Evolutionary conservation across 345 rosid genomes (phyloP).

Genomic region (Salix udensis): DNA sequence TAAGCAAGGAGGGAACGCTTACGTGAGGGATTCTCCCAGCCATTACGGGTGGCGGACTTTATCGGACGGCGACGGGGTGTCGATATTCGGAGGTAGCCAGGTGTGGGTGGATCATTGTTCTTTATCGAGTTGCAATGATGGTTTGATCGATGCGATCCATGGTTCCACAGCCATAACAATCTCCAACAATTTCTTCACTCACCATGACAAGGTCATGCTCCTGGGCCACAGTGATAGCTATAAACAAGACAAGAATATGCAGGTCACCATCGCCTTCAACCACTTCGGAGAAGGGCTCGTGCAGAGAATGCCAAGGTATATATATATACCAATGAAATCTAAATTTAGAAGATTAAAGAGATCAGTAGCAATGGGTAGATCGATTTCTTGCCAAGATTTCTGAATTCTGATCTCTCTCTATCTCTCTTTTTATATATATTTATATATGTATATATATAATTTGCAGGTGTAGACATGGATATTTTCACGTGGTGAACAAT

Average conservation of each 20-base stretch:
- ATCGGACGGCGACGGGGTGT: slow-evolving; percentile 31
- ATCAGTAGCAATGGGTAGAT: not conserved
- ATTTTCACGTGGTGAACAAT: slow-evolving; percentile 33
- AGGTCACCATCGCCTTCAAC: slow-evolving; percentile 31
- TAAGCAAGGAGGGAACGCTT: slow-evolving; percentile 27
- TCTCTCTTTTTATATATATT: too few species aligned
- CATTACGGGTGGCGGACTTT: slow-evolving; percentile 35
- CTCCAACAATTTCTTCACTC: slow-evolving; percentile 26
- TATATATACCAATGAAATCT: not conserved
- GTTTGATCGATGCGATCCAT: slow-evolving; percentile 29
- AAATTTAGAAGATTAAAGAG: not conserved
- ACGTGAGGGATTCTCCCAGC: slow-evolving; percentile 26
- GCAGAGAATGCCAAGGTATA: slow-evolving; percentile 33
- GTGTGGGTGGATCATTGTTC: slow-evolving; percentile 36
- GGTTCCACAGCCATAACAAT: slow-evolving; percentile 32
- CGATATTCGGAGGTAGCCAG: slow-evolving; percentile 32
- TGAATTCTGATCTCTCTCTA: not conserved
- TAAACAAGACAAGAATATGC: slow-evolving; percentile 26
- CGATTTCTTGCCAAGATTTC: not conserved
- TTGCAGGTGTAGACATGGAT: slow-evolving; percentile 30
- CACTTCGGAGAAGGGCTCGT: slow-evolving; percentile 36
- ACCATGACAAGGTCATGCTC: slow-evolving; percentile 30
- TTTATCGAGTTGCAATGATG: slow-evolving; percentile 25
- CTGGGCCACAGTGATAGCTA: slow-evolving; percentile 29
- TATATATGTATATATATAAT: not conserved